A percentile compares a stretch with the other conserved stretches of the same genome.
Evolutionary conservation across 306 rosid genomes (phyloP).

Genomic region (Ochetophila trinervis): DNA sequence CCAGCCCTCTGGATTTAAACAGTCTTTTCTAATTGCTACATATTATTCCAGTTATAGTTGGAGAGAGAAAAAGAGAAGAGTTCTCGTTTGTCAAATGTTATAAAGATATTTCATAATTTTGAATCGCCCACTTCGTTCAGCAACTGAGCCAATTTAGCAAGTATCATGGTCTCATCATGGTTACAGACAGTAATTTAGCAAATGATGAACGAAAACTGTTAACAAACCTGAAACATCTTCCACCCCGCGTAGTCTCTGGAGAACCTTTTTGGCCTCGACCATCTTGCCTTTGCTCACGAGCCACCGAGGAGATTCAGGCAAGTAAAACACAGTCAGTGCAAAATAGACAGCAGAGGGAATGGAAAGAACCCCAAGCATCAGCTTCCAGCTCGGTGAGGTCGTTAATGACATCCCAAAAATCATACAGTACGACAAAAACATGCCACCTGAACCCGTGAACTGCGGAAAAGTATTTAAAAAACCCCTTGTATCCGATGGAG

Average conservation of each 20-base stretch:
- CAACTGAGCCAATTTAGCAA: too few relatives aligned
- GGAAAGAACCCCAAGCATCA: constrained; percentile 77
- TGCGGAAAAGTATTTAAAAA: constrained; percentile 77
- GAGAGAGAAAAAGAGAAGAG: too few relatives aligned
- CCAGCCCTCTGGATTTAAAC: too few relatives aligned
- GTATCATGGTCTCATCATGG: too few relatives aligned
- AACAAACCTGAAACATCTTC: constrained; percentile 82
- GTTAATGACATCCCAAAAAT: constrained; percentile 60
- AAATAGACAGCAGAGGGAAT: constrained; percentile 62
- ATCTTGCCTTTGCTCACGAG: constrained; percentile 82
- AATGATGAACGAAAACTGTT: constrained; percentile 1
- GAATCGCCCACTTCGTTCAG: too few relatives aligned
- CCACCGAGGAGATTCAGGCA: constrained; percentile 94
- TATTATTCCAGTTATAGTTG: too few relatives aligned
- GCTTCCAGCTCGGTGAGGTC: constrained; percentile 61
- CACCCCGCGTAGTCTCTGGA: constrained; percentile 63
- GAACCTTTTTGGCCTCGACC: constrained; percentile 74
- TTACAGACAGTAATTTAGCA: neutral
- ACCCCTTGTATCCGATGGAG: constrained; percentile 87
- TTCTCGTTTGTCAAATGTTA: too few relatives aligned
- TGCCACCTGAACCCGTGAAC: constrained; percentile 75
- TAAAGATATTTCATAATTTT: too few relatives aligned
- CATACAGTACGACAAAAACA: constrained; percentile 77
- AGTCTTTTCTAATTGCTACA: too few relatives aligned
- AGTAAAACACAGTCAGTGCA: constrained; percentile 55